Conservation (phyloP, 768 basidiomycete species). For the Tylopilus felleus region DNA sequence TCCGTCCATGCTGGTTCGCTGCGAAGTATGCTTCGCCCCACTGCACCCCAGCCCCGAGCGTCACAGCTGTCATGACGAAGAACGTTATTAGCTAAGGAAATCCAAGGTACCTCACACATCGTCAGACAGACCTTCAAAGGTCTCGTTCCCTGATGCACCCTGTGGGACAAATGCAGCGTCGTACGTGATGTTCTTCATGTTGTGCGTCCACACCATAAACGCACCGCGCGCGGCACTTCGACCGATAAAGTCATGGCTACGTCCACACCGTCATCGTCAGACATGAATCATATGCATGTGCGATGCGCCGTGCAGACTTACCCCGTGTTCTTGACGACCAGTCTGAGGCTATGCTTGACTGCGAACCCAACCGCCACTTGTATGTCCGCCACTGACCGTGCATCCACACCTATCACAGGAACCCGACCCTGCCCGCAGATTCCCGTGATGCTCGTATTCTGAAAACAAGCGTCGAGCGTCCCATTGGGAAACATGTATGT, state of each 20-base stretch:
- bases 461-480: slow-evolving; percentile 38
- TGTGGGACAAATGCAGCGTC: slow-evolving; percentile 30
- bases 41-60: slow-evolving; percentile 42
- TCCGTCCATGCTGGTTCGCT: slow-evolving; percentile 32
- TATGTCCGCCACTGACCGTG: slow-evolving; percentile 16
- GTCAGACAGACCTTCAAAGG: not conserved
- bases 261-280: not conserved
- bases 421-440: slow-evolving; percentile 25
- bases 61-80: slow-evolving; percentile 28
- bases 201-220: slow-evolving; percentile 41
- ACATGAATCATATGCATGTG: too few relatives aligned
- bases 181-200: slow-evolving; percentile 38
- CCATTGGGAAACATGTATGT: slow-evolving; percentile 39
- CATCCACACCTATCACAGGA: slow-evolving; percentile 21
- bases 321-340: slow-evolving; percentile 27
- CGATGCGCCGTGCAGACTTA: not conserved
- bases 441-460: slow-evolving; percentile 30
- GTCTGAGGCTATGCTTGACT: slow-evolving; percentile 9
- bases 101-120: not conserved
- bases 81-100: not conserved
- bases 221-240: slow-evolving; percentile 37
- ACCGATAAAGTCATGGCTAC: slow-evolving; percentile 38
- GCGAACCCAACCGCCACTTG: slow-evolving; percentile 23
- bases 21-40: slow-evolving; percentile 43
- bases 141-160: slow-evolving; percentile 23